Evolutionary conservation across 139 green algal species (phyloP), one percentile per base, ranked within the genome.

Genomic region (Coelastrella sp.): DNA sequence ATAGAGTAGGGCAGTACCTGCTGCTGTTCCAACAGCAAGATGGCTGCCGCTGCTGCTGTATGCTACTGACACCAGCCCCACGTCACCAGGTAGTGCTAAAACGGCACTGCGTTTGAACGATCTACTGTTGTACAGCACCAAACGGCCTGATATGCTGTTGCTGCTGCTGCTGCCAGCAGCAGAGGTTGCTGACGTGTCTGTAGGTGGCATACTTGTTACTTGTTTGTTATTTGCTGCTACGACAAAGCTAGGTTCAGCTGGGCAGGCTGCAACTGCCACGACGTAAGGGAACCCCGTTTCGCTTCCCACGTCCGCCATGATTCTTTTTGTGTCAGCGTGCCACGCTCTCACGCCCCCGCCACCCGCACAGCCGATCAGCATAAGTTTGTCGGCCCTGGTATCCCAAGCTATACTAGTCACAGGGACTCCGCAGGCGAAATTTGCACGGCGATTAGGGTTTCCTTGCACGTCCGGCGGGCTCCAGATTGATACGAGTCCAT

Each of bases 281-380:
- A 88, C 83, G 10, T 68, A 6, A 4, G 66, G 83, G 20, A 54
- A 88, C 19, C 83, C 86, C 3, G 22, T 10, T 73, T 83, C 92
- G 13, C 78, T 65, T 22, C 74, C 68, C 20, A 95, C 71, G 47
- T 94, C 89, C 0, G 87, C 82, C 5, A 92, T 68, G 56, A 93
- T 90, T 59, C 88, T 86, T 19, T 92, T 92, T 19, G 91, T 94
- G 91, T 95, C 93, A 11, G 90, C 81, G 73, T 95, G 93, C 93
- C 93, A 95, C 16, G 81, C 91, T 2, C 82, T 65, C 13, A 86
- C 77, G 0, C 73, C 64, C 8, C 76, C 77, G 47, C 75, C 85
- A 10, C 87, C 73, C 5, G n/a, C 20, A 7, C 88, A 93, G 57
- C 93, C 93, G 23, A 95, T 88, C 47, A 95, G 88, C 91, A 93